Evolutionary conservation across 208 protist species (phyloP).

Genomic region (Strigomonas galati): DNA sequence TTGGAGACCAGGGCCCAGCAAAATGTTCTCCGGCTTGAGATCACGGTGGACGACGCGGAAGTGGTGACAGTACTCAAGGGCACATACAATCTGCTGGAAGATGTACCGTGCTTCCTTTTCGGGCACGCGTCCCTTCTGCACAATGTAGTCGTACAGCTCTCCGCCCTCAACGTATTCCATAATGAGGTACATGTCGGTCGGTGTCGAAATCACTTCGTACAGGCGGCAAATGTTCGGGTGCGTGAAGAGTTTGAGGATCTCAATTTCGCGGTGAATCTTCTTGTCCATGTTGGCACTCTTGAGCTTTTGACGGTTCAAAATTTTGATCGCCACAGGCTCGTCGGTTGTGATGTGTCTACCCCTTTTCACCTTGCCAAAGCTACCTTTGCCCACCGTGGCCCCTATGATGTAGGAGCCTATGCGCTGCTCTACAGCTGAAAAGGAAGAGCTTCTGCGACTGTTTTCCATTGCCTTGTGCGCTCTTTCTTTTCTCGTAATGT

Average conservation of each 20-base stretch:
- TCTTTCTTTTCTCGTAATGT: constrained; percentile 1
- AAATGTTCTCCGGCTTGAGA: constrained; percentile 94
- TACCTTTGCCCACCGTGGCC: constrained; percentile 98
- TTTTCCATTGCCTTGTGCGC: not conserved
- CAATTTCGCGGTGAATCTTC: constrained; percentile 96
- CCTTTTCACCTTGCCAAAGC: constrained; percentile 99
- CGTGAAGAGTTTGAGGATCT: constrained; percentile 97
- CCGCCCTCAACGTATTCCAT: constrained; percentile 99
- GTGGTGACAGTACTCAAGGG: constrained; percentile 98
- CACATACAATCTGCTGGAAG: constrained; percentile 99
- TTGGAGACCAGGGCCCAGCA: constrained; percentile 84
- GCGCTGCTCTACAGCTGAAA: constrained; percentile 40
- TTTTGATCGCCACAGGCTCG: constrained; percentile 98
- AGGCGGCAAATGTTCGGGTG: constrained; percentile 99
- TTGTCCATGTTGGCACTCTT: constrained; percentile 91
- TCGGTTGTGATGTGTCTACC: constrained; percentile 95
- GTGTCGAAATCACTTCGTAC: constrained; percentile 97
- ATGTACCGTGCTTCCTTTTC: constrained; percentile 95
- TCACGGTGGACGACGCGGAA: constrained; percentile 92
- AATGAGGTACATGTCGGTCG: constrained; percentile 98
- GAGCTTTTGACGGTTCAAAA: constrained; percentile 98
- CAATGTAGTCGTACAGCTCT: constrained; percentile 99
- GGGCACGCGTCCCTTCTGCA: constrained; percentile 92
- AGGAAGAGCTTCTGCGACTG: not conserved
- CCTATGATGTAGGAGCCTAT: constrained; percentile 98